phyloP scores from a whole-genome alignment of 1,139 yeast genomes.

The Pichia sp. region DNA sequence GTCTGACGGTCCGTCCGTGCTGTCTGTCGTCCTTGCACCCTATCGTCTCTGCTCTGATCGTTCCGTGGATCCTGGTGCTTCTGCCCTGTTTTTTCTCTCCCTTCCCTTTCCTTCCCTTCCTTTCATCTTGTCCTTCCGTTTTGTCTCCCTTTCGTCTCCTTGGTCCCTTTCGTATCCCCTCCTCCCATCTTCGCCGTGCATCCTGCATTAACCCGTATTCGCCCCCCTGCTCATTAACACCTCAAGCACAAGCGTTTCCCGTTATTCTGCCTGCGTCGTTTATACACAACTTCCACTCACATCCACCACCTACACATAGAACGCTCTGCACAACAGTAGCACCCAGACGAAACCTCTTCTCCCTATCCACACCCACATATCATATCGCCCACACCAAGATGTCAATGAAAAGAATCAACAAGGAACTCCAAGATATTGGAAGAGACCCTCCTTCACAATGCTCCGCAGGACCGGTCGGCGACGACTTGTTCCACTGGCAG shows the following conservation, averaged over 20 bases:
- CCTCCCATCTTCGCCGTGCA: background rate
- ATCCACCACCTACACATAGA: too few relatives aligned
- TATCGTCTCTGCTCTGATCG: background rate
- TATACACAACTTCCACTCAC: too few relatives aligned
- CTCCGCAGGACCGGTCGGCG: slow-evolving; percentile 99
- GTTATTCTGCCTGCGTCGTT: too few relatives aligned
- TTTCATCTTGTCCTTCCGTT: too few relatives aligned
- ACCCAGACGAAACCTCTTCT: too few relatives aligned
- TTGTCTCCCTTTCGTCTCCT: too few relatives aligned
- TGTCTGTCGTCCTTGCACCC: background rate
- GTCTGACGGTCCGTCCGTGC: background rate
- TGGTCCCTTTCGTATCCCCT: background rate
- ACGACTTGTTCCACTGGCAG: slow-evolving; percentile 58
- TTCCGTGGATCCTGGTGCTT: background rate
- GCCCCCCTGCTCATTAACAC: background rate
- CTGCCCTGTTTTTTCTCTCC: background rate
- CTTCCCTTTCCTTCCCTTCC: background rate
- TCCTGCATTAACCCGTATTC: background rate
- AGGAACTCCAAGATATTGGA: slow-evolving; percentile 91
- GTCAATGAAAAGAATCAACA: slow-evolving; percentile 94
- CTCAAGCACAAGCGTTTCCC: background rate
- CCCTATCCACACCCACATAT: too few relatives aligned
- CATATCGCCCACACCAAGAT: slow-evolving; percentile 33
- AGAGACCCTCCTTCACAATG: slow-evolving; percentile 99
- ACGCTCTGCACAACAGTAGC: too few relatives aligned